These are phyloP conservation scores for Starmerella lactis-condensi DNA, from an alignment of 805 yeast species.

Conservation along the genomic window DNA sequence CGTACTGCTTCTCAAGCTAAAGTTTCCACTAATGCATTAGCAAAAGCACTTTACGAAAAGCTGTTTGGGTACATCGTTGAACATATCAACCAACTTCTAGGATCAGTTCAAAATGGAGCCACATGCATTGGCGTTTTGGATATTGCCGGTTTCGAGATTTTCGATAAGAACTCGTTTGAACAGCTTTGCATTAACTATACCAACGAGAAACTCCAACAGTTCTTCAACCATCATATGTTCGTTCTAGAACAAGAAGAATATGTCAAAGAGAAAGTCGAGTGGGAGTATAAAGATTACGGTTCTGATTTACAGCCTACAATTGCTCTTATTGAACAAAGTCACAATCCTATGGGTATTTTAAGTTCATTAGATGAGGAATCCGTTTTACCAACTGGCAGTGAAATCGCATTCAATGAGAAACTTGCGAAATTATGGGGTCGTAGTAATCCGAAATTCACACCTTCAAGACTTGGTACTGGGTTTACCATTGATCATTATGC, in stretches of 20 bases:
- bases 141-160: slow-evolving; percentile 94
- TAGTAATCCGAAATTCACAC: slow-evolving; percentile 39
- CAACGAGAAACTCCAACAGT: slow-evolving; percentile 91
- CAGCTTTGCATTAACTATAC: slow-evolving; percentile 93
- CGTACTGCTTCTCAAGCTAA: slow-evolving; percentile 64
- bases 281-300: slow-evolving; percentile 90
- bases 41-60: slow-evolving; percentile 73
- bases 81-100: slow-evolving; percentile 50
- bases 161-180: slow-evolving; percentile 87
- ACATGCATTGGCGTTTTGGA: slow-evolving; percentile 72
- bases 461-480: slow-evolving; percentile 58
- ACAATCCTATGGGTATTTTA: slow-evolving; percentile 47
- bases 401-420: slow-evolving; percentile 64
- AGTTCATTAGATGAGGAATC: slow-evolving; percentile 88
- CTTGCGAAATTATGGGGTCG: slow-evolving; percentile 45
- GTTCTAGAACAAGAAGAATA: slow-evolving; percentile 97
- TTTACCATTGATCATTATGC: slow-evolving; percentile 86
- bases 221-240: slow-evolving; percentile 86
- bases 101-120: slow-evolving; percentile 22
- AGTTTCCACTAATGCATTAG: slow-evolving; percentile 64
- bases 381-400: slow-evolving; percentile 78
- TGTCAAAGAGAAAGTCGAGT: slow-evolving; percentile 77
- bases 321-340: slow-evolving; percentile 61
- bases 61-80: slow-evolving; percentile 61
- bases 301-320: slow-evolving; percentile 87